Conservation (phyloP, 2,329 filamentous ascomycete genomes). For the Basipetospora chlamydospora region DNA sequence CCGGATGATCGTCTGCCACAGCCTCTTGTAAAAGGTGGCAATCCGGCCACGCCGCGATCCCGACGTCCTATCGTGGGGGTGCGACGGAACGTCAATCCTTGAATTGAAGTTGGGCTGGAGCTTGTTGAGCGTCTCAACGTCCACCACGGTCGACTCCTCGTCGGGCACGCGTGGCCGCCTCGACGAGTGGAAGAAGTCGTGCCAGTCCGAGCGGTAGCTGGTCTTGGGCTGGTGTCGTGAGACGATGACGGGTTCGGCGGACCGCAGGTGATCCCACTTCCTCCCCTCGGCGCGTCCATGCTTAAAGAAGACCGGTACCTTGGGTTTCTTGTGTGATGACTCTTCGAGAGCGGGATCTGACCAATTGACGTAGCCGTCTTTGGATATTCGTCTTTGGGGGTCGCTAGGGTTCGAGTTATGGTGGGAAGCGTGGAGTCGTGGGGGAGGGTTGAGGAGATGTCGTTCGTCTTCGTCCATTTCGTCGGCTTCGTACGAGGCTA, state of each 20-base stretch:
- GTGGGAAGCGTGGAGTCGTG: slow-evolving; percentile 22
- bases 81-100: slow-evolving; percentile 5
- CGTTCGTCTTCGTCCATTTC: slow-evolving; percentile 20
- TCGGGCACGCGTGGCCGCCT: slow-evolving; percentile 31
- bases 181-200: slow-evolving; percentile 38
- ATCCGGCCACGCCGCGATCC: slow-evolving; percentile 17
- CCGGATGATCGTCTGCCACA: slow-evolving; percentile 56
- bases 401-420: slow-evolving; percentile 27
- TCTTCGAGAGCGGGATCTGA: slow-evolving; percentile 17
- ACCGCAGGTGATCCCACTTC: slow-evolving; percentile 46
- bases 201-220: slow-evolving; percentile 25
- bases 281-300: slow-evolving; percentile 33
- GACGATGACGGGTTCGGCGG: slow-evolving; percentile 44
- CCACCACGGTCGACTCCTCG: slow-evolving; percentile 33
- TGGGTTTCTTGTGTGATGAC: slow-evolving; percentile 18
- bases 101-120: slow-evolving; percentile 32
- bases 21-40: slow-evolving; percentile 31
- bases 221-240: slow-evolving; percentile 26
- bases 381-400: slow-evolving; percentile 27
- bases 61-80: slow-evolving; percentile 4
- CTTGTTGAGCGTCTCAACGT: slow-evolving; percentile 27
- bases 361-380: slow-evolving; percentile 27
- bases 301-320: slow-evolving; percentile 30
- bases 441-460: slow-evolving; percentile 23
- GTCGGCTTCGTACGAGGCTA: slow-evolving; percentile 30